Evolutionary conservation across 2,329 filamentous ascomycete genomes (phyloP), one percentile per base, ranked within the genome.

Genomic region (Sphaerulina musiva): DNA sequence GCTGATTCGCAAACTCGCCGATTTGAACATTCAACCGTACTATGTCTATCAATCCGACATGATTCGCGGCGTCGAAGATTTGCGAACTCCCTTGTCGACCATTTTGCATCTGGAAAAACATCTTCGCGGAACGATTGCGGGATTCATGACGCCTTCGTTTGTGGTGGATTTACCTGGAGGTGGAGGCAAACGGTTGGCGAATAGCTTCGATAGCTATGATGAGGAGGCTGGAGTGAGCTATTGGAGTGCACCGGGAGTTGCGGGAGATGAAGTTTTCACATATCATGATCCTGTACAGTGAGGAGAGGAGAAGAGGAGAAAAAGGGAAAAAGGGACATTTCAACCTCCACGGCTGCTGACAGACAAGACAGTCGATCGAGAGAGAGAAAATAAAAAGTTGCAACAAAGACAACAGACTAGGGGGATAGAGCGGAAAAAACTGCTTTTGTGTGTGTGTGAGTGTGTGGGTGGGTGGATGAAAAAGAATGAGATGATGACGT

Each of bases 1-100:
- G 3, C 70, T 85, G 40, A 80, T 85, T 39, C 73, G 75, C 32
- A 71, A 66, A 46, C 72, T 85, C 23, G 77, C 78, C 1, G 75
- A 80, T 58, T 79, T 80, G 56, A 79, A 78, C 42, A 76, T 85
- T 45, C 70, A 76, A 47, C 82, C 82, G 5, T 85, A 85, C 66
- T 85, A 85, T 61, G 77, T 85, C 48, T 85, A 85, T 66, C 81
- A 84, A 63, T 79, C 78, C 45, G 82, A 85, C 65, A 80, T 85
- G 76, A 80, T 84, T 7, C 68, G 73, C 29, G 78, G 76, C 43
- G 73, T 81, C 2, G 82, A 85, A 69, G 81, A 85, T 61, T 71
- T 84, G 20, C 78, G 82, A 6, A 85, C 82, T 0, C 80, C 81
- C 2, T 73, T 85, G 9, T 73, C 74, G 42, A 80, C 77, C 1